Evolutionary conservation across 192 early-diverging fungal genomes (phyloP).

Genomic region (Podila clonocystis): DNA sequence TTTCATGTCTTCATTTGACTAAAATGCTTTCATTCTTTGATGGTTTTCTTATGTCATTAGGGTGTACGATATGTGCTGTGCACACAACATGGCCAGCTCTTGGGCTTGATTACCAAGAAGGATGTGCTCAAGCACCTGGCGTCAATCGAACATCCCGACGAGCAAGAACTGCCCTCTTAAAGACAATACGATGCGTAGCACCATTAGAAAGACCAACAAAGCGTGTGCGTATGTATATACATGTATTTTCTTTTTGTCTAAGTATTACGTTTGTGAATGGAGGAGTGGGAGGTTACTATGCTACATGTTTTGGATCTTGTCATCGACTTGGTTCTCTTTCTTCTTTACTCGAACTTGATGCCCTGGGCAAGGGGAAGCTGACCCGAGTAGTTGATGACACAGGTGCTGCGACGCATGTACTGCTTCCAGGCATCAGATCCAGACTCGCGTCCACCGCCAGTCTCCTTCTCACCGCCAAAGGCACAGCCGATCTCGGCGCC

Average conservation of each 20-base stretch:
- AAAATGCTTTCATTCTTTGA: background rate
- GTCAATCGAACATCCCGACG: constrained; percentile 42
- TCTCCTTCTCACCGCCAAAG: constrained; percentile 98
- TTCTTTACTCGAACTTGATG: constrained; percentile 88
- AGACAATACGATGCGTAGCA: background rate
- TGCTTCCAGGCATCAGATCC: constrained; percentile 95
- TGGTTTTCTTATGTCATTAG: constrained; percentile 2
- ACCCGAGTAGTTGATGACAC: constrained; percentile 90
- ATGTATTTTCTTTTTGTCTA: too few species aligned
- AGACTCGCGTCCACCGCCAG: constrained; percentile 92
- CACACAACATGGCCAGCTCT: constrained; percentile 65
- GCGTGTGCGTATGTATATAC: too few species aligned
- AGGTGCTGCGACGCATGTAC: constrained; percentile 55
- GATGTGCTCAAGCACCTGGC: constrained; percentile 67
- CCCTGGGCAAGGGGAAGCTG: constrained; percentile 93
- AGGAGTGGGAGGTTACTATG: background rate
- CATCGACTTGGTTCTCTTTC: background rate
- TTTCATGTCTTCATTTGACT: background rate
- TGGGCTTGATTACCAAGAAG: constrained; percentile 80
- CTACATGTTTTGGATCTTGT: background rate
- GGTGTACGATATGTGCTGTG: constrained; percentile 71
- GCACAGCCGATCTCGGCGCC: constrained; percentile 98
- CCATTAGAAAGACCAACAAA: too few species aligned
- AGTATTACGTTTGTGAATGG: too few species aligned
- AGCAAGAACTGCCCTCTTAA: constrained; percentile 25